Evolutionary conservation across 768 basidiomycete species (phyloP), one percentile per base, ranked within the genome.

Genomic region (Lactarius pseudohatsudake): DNA sequence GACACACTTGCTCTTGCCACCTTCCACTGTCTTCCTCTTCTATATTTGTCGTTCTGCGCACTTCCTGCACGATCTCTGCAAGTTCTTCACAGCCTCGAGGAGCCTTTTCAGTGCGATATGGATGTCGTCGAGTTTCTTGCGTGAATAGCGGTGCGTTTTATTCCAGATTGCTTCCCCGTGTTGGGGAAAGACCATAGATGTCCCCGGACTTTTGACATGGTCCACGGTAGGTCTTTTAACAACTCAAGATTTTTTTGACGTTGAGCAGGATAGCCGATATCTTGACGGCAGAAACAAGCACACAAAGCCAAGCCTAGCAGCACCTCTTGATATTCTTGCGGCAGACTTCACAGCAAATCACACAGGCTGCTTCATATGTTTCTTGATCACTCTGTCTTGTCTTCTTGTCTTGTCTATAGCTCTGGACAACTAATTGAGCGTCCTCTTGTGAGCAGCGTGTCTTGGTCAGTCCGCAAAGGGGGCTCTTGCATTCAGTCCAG

Each of bases 371-470:
- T 59, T 55, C 54, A 22, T 26, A 64, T 28, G 54, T 38, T 59
- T 67, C 62, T 67, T 67, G 57, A 59, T 67, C 66, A 67, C 66
- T 67, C 66, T 66, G 40, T 36, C 66, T 67, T 67, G 66, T 45
- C 62, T 62, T 40, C 32, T 50, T 66, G 50, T 38, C 66, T 67
- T 67, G 66, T 55, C 62, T 64, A 45, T 40, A 36, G 34, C 66
- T 64, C 58, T 43, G 26, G 66, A 64, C 62, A 9, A 47, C 58
- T 38, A 20, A 9, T 67, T 64, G 41, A 32, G 16, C 41, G 62
- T 56, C 66, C 58, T 60, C 58, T 64, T 67, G 47, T 20, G 62
- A 64, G 66, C 41, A 26, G 20, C 18, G 36, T 67, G 50, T 4
- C 34, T 67, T 47, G 62, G 41, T 59, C 58, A 60, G 34, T 54